Conservation (phyloP, 2,329 filamentous ascomycete species). For the Xylaria sp. region DNA sequence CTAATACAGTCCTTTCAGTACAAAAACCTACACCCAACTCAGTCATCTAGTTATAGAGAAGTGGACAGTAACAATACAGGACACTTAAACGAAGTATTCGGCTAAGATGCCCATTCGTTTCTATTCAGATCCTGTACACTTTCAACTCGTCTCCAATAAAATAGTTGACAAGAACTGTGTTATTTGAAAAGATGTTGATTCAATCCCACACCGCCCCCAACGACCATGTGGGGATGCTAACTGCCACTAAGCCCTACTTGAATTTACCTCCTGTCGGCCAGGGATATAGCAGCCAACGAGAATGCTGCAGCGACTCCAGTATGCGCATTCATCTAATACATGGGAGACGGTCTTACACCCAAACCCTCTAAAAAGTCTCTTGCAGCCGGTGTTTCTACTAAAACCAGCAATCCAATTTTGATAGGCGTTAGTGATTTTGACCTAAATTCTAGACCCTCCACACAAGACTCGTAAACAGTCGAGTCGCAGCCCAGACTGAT, state of each 20-base stretch:
- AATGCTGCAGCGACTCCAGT: background rate
- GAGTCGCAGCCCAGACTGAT: background rate
- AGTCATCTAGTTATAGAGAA: background rate
- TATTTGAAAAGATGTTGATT: background rate
- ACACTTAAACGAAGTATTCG: background rate
- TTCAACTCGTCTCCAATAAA: too few relatives aligned
- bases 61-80: background rate
- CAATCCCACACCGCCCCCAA: background rate
- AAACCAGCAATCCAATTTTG: too few relatives aligned
- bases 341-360: background rate
- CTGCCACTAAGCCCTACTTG: background rate
- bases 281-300: too few relatives aligned
- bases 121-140: background rate
- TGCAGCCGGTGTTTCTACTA: background rate
- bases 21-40: conserved; percentile 12
- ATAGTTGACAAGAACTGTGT: background rate
- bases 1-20: background rate
- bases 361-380: background rate
- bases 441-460: background rate
- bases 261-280: background rate
- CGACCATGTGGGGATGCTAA: background rate
- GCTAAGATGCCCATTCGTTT: background rate
- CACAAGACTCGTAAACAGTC: background rate
- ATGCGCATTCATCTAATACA: background rate
- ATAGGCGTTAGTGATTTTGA: too few relatives aligned